Evolutionary conservation across 257 asterid genomes (phyloP), one percentile per base, ranked within the genome.

Genomic region (Nicotiana attenuata): DNA sequence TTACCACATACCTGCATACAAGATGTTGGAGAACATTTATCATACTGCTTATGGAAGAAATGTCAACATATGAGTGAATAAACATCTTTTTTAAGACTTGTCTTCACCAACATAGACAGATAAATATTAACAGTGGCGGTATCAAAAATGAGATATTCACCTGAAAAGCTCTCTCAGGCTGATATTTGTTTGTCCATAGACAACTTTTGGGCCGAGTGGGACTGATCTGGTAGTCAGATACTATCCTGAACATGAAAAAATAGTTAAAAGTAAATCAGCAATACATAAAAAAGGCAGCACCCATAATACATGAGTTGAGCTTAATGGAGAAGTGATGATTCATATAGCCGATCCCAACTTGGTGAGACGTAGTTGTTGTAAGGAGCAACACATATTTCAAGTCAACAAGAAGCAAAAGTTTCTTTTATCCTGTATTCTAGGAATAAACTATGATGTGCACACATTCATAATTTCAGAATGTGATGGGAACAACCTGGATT

Each of bases 151-250:
- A 76, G 67, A 56, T 59, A 84, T 81, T 82, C 77, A 96, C 99
- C 99, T 96, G 93, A 65, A 86, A 85, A 82, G 94, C 90, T 87
- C 83, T 92, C 88, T 83, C 90, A 80, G 99, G 99, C 85, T 86
- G 93, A 88, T 93, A 93, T 86, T 93, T 96, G 89, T 94, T 92
- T 2, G 97, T 94, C 99, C 99, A 96, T 65, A 96, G 86, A 87
- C 93, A 87, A 85, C 91, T 94, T 80, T 85, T 90, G 16, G 85
- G 88, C 82, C 65, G 89, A 79, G 81, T 82, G 81, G 73, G 84
- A 65, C 89, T 83, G 63, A 93, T 83, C 73, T 82, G 91, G 81
- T 87, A 85, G 80, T 88, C 87, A 81, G 89, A 87, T 82, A 87
- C 87, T 79, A 90, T 83, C 91, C 97, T 91, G 87, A 52, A 65